phyloP scores from a whole-genome alignment of 2,329 filamentous ascomycete species.

The Aspergillus thermomutatus region DNA sequence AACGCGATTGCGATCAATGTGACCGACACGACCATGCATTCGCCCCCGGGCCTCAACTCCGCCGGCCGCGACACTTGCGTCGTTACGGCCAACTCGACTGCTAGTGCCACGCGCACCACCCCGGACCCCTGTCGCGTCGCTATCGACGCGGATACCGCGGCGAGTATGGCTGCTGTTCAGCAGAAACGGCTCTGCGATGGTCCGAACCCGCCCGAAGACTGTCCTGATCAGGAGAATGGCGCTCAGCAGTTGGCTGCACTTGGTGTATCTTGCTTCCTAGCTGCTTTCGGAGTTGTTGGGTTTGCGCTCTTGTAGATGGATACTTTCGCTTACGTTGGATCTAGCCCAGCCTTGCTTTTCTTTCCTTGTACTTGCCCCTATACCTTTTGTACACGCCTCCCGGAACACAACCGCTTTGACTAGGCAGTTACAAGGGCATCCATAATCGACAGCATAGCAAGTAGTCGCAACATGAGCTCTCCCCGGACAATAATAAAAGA shows the following conservation, averaged over 20 bases:
- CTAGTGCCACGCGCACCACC: neutral
- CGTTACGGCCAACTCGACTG: neutral
- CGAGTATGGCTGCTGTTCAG: neutral
- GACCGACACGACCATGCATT: neutral
- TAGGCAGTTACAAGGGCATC: too few relatives aligned
- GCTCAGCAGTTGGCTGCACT: neutral
- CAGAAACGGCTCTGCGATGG: neutral
- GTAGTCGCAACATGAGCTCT: too few relatives aligned
- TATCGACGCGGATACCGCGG: neutral
- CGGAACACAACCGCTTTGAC: too few relatives aligned
- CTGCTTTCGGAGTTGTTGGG: neutral
- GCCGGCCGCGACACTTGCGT: slow-evolving; percentile 1
- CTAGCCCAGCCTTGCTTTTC: too few relatives aligned
- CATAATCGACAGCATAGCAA: too few relatives aligned
- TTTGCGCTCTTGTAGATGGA: neutral
- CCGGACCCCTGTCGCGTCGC: slow-evolving; percentile 5
- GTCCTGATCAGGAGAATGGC: slow-evolving; percentile 1
- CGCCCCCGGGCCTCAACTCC: neutral
- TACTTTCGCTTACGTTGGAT: too few relatives aligned
- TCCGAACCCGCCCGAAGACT: slow-evolving; percentile 1
- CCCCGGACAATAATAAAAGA: too few relatives aligned
- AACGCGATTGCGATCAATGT: slow-evolving; percentile 8
- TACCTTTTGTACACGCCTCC: too few relatives aligned
- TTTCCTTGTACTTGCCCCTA: too few relatives aligned
- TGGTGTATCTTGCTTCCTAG: neutral